Base-by-base conservation (phyloP, 345 rosid species). In the Camelina neglecta region DNA sequence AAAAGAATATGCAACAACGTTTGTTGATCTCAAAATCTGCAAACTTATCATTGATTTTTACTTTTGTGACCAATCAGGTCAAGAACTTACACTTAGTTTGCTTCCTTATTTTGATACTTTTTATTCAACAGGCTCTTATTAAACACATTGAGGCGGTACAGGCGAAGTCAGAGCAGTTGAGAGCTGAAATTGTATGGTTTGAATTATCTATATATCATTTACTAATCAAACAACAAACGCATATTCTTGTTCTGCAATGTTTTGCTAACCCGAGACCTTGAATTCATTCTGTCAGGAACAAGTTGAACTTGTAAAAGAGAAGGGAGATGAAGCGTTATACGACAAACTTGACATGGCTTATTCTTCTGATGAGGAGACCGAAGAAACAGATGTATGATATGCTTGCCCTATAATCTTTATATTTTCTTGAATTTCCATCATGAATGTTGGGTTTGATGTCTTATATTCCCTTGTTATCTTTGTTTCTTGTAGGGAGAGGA, bases 151-250 rank as follows among this genome's bases (percentile, higher is more conserved):
- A 72, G 15, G 69, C 67, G 3, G 72, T 94, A 81, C 89, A 88
- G 79, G 68, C 69, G 8, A 89, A 71, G 75, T 89, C 84, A 74
- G 91, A 85, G 80, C 81, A 78, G 77, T 74, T 92, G 62, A 86
- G 90, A 89, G 85, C 85, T 35, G 97, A 92, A 84, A 86, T 94
- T 15, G 98, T 94, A 85, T 79, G 92, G 64, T 65, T 71, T 57
- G 49, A 72, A 39, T 49, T 23, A 16, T 29, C 61, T 51, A 41
- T 41, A 1, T 69, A 15, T 51, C 38, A 20, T 67, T 21, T 39
- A 0, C 36, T 24, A 15, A 23, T 49, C 15, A 24, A 65, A 39
- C 24, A 56, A 58, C 59, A 24, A 61, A 36, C 3, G 5, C 1
- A 26, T 21, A 36, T 48, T n/a, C 36, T 31, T 50, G 41, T 64